Base-by-base conservation (phyloP, 2,329 filamentous ascomycete genomes). In the Colletotrichum sp. region DNA sequence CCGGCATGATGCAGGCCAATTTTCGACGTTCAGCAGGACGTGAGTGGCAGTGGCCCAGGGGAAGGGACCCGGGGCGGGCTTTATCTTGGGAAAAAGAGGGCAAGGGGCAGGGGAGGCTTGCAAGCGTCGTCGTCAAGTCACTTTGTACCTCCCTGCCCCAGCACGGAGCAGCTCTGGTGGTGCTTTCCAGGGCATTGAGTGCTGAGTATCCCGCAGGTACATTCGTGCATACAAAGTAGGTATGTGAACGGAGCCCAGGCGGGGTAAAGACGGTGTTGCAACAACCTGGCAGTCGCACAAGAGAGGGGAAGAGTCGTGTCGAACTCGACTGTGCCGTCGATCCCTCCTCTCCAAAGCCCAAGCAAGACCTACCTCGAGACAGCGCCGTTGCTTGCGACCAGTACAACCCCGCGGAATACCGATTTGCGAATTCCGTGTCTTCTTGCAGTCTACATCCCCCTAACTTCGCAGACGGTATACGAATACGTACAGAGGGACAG, bases 221-320 rank as follows among this genome's bases (percentile, higher is more conserved):
- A 10, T n/a, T 1, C 21, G 36, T 43, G 6, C 18, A n/a, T 48
- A 48, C 39, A n/a, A 48, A 48, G 39, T n/a, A 48, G 39, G 28
- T 24, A 57, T 6, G n/a, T 12, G 43, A 67, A 75, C 43, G 57
- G 39, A 68, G 28, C 39, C 24, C 64, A 73, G 70, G 73, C 73
- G 73, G 73, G 70, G 70, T 75, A 73, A 67, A 12, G 21, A 18
- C 15, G 24, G 36, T 52, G 63, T 67, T 55, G 32, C 34, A 16
- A 52, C 43, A 52, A 52, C 43, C 43, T 52, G 43, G 43, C 43
- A 39, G 72, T 66, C 63, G 63, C 69, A 75, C 72, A 75, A 67
- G 61, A 75, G 72, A 75, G 72, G 68, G 72, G 72, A 63, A 72
- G 21, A 15, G 43, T 28, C 13, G 34, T 59, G 59, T 74, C 21